Evolutionary conservation across 1,139 yeast genomes (phyloP).

Genomic region (Suhomyces taliae): DNA sequence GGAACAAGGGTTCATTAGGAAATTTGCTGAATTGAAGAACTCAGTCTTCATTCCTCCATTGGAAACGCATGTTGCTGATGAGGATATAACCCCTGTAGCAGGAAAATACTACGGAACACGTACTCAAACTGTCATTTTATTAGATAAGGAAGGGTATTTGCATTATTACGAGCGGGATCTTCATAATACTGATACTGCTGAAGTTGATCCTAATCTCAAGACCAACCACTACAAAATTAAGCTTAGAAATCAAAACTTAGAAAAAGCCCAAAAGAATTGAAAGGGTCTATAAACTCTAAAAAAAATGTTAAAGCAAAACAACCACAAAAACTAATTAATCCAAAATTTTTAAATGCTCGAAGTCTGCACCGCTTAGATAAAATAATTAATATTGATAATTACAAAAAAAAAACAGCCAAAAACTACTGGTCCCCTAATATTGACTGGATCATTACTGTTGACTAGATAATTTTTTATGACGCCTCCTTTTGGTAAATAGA

Average conservation of each 20-base stretch:
- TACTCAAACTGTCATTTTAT: constrained; percentile 77
- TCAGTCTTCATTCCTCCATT: constrained; percentile 76
- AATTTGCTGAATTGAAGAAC: constrained; percentile 48
- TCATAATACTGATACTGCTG: constrained; percentile 27
- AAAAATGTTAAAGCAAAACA: too few species aligned
- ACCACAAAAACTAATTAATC: too few species aligned
- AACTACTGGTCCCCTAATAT: too few species aligned
- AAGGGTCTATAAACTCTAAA: too few species aligned
- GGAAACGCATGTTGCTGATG: constrained; percentile 18
- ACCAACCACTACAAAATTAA: constrained; percentile 11
- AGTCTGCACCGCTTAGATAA: too few species aligned
- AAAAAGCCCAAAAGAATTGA: too few species aligned
- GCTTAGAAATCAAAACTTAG: background rate
- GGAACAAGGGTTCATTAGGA: constrained; percentile 26
- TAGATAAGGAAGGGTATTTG: constrained; percentile 48
- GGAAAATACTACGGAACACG: constrained; percentile 82
- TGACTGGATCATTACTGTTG: too few species aligned
- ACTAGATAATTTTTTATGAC: too few species aligned
- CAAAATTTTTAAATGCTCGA: too few species aligned
- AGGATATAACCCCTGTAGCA: constrained; percentile 14
- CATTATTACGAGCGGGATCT: constrained; percentile 42
- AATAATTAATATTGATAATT: too few species aligned
- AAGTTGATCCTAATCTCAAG: constrained; percentile 4
- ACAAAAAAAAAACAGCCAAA: too few species aligned
- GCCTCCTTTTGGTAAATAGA: too few species aligned